Evolutionary conservation across 768 basidiomycete genomes (phyloP).

Genomic region (Candolleomyces eurysporus): DNA sequence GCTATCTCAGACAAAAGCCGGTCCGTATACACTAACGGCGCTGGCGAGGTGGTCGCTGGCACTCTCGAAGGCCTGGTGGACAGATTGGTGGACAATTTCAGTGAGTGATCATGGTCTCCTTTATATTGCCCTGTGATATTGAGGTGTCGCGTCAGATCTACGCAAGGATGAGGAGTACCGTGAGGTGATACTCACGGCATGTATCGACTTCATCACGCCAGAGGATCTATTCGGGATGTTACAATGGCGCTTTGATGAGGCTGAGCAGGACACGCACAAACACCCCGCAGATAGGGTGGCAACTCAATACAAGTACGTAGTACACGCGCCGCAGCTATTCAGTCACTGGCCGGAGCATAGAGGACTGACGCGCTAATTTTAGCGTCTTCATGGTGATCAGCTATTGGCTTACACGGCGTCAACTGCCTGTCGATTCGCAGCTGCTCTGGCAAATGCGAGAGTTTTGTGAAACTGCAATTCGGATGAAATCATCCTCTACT

Average conservation of each 20-base stretch:
- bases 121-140: neutral
- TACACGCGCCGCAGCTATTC: neutral
- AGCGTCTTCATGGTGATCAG: constrained; percentile 36
- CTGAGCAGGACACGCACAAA: constrained; percentile 17
- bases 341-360: neutral
- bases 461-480: constrained; percentile 30
- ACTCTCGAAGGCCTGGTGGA: constrained; percentile 44
- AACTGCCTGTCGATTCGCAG: constrained; percentile 27
- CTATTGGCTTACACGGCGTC: constrained; percentile 33
- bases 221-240: constrained; percentile 38
- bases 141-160: constrained; percentile 19
- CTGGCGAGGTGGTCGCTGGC: constrained; percentile 34
- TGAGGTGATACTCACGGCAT: constrained; percentile 41
- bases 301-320: constrained; percentile 35
- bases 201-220: constrained; percentile 40
- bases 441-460: constrained; percentile 33
- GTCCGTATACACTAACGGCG: constrained; percentile 23
- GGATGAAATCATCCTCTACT: constrained; percentile 23
- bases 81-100: constrained; percentile 33
- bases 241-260: constrained; percentile 36
- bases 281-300: constrained; percentile 26
- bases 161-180: constrained; percentile 34
- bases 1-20: constrained; percentile 22
- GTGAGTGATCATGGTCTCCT: constrained; percentile 19
- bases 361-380: neutral